phyloP scores from a whole-genome alignment of 2,329 filamentous ascomycete genomes.

The Diaporthe caulivora region DNA sequence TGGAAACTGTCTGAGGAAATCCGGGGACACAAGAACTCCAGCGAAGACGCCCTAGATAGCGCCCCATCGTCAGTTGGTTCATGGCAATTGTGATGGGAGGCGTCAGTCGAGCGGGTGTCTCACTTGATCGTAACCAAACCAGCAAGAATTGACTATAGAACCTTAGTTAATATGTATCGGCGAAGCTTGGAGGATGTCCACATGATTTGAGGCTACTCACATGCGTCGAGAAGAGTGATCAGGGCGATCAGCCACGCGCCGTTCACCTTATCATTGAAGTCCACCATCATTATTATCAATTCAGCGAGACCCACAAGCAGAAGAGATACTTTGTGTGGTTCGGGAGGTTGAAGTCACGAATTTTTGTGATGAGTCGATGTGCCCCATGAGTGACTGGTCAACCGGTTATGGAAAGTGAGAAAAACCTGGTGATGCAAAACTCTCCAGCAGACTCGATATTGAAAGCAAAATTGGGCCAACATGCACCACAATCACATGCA shows the following conservation, averaged over 20 bases:
- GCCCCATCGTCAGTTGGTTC: background rate
- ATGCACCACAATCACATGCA: background rate
- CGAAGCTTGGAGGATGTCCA: background rate
- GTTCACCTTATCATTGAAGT: constrained; percentile 28
- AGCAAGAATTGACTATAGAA: constrained; percentile 36
- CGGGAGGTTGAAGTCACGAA: too few species aligned
- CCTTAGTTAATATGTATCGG: background rate
- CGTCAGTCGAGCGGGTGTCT: background rate
- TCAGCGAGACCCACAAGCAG: background rate
- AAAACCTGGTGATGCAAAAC: background rate
- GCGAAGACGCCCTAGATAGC: constrained; percentile 55
- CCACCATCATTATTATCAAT: constrained; percentile 2
- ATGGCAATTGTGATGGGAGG: background rate
- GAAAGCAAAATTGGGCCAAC: background rate
- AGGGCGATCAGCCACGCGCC: constrained; percentile 38
- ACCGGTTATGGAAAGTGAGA: background rate
- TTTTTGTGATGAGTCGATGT: background rate
- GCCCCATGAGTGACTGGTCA: background rate
- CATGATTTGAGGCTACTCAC: constrained; percentile 10
- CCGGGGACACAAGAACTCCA: constrained; percentile 55
- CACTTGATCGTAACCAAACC: constrained; percentile 41
- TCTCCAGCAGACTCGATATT: background rate
- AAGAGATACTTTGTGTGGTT: background rate
- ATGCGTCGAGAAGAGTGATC: constrained; percentile 37
- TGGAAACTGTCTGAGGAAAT: constrained; percentile 55